Conservation (phyloP, 2,329 filamentous ascomycete species). For the Sordariomycetes sp. region DNA sequence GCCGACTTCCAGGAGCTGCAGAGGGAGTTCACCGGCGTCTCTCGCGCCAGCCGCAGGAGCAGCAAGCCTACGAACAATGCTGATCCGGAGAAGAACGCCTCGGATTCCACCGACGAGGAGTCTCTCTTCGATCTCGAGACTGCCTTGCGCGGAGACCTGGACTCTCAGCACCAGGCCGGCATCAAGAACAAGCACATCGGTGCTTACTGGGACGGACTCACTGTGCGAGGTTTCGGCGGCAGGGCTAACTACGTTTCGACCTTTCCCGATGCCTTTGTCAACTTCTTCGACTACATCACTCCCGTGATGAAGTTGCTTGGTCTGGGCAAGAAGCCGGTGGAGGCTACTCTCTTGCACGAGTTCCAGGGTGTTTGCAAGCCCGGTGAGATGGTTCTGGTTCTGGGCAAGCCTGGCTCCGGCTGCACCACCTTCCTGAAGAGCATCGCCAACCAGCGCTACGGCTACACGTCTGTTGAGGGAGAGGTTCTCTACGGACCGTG, state of each 20-base stretch:
- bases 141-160: conserved; percentile 61
- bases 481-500: conserved; percentile 73
- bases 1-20: conserved; percentile 63
- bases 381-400: conserved; percentile 81
- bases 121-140: conserved; percentile 64
- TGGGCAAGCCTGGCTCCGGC: conserved; percentile 67
- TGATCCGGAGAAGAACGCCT: conserved; percentile 3
- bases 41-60: conserved; percentile 33
- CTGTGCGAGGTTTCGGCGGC: conserved; percentile 67
- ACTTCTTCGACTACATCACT: conserved; percentile 66
- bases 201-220: conserved; percentile 69
- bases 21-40: conserved; percentile 49
- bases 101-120: conserved; percentile 27
- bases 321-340: conserved; percentile 55
- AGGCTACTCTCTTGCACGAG: conserved; percentile 64
- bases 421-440: conserved; percentile 63
- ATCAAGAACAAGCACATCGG: conserved; percentile 75
- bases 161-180: conserved; percentile 64
- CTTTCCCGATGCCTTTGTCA: conserved; percentile 67
- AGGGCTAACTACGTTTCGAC: conserved; percentile 64
- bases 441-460: conserved; percentile 55
- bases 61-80: conserved; percentile 8
- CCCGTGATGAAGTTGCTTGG: conserved; percentile 57
- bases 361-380: conserved; percentile 66
- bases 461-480: conserved; percentile 48